Evolutionary conservation across 73 alveolate species (phyloP).

Genomic region (Paramecium pentaurelia): DNA sequence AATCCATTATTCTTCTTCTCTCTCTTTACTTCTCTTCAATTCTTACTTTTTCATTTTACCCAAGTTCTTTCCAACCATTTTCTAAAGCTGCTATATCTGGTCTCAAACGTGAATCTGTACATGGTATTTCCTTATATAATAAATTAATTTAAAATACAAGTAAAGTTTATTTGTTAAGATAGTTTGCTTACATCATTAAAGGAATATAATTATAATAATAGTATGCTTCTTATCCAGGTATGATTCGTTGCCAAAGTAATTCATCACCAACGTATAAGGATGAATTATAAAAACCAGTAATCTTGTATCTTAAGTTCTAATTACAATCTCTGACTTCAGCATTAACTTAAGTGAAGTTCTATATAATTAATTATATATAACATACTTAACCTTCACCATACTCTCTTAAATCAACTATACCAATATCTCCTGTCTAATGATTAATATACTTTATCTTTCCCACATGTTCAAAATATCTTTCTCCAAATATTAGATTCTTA

Average conservation of each 20-base stretch:
- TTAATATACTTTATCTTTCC: not conserved
- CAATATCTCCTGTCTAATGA: slow-evolving; percentile 3
- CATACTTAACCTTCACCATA: not conserved
- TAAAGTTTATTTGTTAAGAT: not conserved
- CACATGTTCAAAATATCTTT: slow-evolving; percentile 4
- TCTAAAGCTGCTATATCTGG: not conserved
- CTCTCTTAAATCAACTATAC: not conserved
- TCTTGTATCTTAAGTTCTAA: not conserved
- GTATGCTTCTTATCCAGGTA: not conserved
- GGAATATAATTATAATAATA: not conserved
- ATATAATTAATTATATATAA: not conserved
- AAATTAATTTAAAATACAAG: not conserved
- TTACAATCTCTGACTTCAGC: not conserved
- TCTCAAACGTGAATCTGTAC: not conserved
- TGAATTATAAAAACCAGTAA: not conserved
- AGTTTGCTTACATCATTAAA: not conserved
- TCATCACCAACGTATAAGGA: not conserved
- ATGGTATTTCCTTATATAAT: not conserved
- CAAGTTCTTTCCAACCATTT: not conserved
- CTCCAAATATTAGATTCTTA: not conserved
- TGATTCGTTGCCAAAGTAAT: not conserved
- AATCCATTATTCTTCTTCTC: not conserved
- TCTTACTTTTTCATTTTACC: not conserved
- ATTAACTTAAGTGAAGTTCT: not conserved
- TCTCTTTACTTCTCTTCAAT: not conserved